Conservation (phyloP, 176 grass and related monocot genomes). For the Eragrostis nindensis region DNA sequence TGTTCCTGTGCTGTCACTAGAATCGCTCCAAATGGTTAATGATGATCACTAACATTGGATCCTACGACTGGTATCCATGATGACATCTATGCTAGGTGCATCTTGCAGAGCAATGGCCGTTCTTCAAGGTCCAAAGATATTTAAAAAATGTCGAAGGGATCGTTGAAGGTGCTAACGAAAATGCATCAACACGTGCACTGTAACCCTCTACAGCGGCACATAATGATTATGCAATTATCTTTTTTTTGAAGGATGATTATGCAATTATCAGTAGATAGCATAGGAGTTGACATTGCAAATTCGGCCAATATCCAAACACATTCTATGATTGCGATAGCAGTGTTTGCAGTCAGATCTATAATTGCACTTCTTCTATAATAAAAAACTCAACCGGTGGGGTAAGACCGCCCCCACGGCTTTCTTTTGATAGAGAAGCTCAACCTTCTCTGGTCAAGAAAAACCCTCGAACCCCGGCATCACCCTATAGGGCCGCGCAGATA, state of each 20-base stretch:
- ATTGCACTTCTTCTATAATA: no score
- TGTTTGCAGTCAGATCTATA: not conserved
- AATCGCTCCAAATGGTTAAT: not conserved
- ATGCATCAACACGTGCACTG: not conserved
- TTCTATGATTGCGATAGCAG: not conserved
- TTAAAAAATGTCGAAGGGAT: conserved; percentile 8
- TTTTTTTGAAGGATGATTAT: no score
- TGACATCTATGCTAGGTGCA: conserved; percentile 16
- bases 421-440: no score
- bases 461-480: no score
- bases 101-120: not conserved
- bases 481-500: no score
- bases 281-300: not conserved
- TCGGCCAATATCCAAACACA: not conserved
- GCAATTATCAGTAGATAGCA: not conserved
- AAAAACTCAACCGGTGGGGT: no score
- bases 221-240: no score
- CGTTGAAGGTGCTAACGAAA: not conserved
- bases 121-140: not conserved
- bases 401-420: no score
- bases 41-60: conserved; percentile 35
- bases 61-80: not conserved
- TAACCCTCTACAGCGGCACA: not conserved
- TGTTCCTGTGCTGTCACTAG: not conserved
- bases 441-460: no score